Conservation (phyloP, 805 yeast genomes). For the Kodamaea neixiangensis region DNA sequence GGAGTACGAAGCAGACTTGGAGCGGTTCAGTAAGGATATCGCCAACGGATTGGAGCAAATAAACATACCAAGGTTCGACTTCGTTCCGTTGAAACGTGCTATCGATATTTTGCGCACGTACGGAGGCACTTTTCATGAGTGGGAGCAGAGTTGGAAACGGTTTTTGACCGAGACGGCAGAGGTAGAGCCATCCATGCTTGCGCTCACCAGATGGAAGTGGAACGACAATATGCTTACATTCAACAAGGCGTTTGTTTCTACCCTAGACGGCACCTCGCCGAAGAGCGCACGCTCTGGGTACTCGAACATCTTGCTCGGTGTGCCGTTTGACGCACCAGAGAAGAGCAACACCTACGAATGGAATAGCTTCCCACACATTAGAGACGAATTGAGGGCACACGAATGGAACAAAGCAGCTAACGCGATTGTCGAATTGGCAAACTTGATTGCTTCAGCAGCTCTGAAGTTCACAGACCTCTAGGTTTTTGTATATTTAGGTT, state of each 20-base stretch:
- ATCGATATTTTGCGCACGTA: slow-evolving; percentile 28
- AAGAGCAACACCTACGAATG: slow-evolving; percentile 41
- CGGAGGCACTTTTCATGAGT: slow-evolving; percentile 51
- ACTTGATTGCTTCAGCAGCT: slow-evolving; percentile 21
- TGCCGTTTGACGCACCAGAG: slow-evolving; percentile 57
- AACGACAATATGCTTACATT: slow-evolving; percentile 64
- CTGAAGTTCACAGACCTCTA: slow-evolving; percentile 11
- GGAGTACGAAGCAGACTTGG: slow-evolving; percentile 49
- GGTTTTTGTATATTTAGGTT: neutral
- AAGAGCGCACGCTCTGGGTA: slow-evolving; percentile 55
- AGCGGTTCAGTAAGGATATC: slow-evolving; percentile 31
- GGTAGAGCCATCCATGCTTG: slow-evolving; percentile 69
- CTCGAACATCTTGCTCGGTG: slow-evolving; percentile 68
- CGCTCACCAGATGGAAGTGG: slow-evolving; percentile 78
- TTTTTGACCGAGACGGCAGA: slow-evolving; percentile 44
- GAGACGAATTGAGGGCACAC: slow-evolving; percentile 59
- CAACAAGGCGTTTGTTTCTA: slow-evolving; percentile 52
- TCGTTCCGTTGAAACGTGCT: slow-evolving; percentile 24
- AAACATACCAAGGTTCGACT: slow-evolving; percentile 23
- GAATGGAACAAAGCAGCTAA: slow-evolving; percentile 57
- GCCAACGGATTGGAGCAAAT: slow-evolving; percentile 10
- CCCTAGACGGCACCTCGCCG: slow-evolving; percentile 26
- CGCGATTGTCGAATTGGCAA: slow-evolving; percentile 48
- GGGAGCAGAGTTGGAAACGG: slow-evolving; percentile 66
- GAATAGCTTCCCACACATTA: slow-evolving; percentile 74